These are phyloP conservation scores for Mrakia hoshinonis DNA, from an alignment of 768 basidiomycete genomes.

Conservation along the genomic window DNA sequence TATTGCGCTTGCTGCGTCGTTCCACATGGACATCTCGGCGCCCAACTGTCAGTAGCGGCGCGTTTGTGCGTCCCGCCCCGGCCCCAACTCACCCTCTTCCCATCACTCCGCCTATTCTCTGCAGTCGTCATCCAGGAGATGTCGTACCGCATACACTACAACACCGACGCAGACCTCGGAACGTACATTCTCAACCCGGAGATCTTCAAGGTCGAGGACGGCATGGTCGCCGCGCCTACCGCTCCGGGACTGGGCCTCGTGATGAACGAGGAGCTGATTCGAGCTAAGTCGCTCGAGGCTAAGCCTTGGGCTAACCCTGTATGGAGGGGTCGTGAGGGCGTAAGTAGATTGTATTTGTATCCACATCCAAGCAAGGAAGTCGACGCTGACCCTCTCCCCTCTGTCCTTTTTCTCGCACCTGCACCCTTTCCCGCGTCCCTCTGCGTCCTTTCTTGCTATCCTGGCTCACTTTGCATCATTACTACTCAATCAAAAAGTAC, in stretches of 20 bases:
- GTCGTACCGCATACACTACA: constrained; percentile 50
- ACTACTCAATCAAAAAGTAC: too few species aligned
- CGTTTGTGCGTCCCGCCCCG: background rate
- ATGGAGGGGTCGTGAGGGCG: constrained; percentile 53
- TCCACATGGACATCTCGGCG: constrained; percentile 12
- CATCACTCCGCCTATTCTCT: background rate
- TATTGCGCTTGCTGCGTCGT: constrained; percentile 53
- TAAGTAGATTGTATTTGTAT: constrained; percentile 50
- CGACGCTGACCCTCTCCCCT: too few species aligned
- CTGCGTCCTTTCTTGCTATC: too few species aligned
- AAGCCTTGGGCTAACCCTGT: constrained; percentile 51
- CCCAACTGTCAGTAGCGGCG: background rate
- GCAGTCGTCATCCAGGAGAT: constrained; percentile 13
- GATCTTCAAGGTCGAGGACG: constrained; percentile 51
- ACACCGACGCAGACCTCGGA: constrained; percentile 51
- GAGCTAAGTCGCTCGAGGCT: constrained; percentile 36
- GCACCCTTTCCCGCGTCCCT: too few species aligned
- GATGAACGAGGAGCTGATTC: constrained; percentile 54
- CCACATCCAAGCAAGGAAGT: too few species aligned
- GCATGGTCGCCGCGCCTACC: constrained; percentile 48
- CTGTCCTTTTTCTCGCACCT: too few species aligned
- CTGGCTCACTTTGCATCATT: too few species aligned
- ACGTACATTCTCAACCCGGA: constrained; percentile 49
- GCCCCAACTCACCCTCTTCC: background rate
- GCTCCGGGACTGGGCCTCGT: constrained; percentile 52